A percentile compares a stretch with the other conserved stretches of the same genome.
phyloP scores from a whole-genome alignment of 495 filamentous ascomycete species.

The Viridothelium virens region DNA sequence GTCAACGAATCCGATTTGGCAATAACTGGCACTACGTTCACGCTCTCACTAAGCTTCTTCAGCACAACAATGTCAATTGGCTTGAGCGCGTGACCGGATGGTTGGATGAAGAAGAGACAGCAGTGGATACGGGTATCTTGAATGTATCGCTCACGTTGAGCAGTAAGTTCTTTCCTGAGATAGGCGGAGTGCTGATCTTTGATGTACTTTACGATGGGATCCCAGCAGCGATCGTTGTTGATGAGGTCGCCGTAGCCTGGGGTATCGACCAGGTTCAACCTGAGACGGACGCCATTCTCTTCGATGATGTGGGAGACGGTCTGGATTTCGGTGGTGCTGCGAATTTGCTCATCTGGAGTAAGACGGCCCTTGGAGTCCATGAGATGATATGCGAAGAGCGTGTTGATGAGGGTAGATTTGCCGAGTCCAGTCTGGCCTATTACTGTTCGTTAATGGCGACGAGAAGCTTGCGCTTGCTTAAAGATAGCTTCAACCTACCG shows the following conservation, averaged over 20 bases:
- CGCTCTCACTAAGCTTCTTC: conserved; percentile 97
- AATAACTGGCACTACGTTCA: conserved; percentile 98
- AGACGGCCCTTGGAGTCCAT: conserved; percentile 97
- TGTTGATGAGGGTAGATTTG: conserved; percentile 99
- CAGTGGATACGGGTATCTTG: conserved; percentile 99
- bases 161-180: conserved; percentile 98
- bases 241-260: conserved; percentile 75
- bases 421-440: conserved; percentile 95
- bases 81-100: conserved; percentile 93
- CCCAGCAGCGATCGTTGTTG: conserved; percentile 80
- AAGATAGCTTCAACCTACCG: conserved; percentile 54
- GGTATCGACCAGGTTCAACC: conserved; percentile 73
- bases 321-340: conserved; percentile 95
- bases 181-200: conserved; percentile 99
- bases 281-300: conserved; percentile 79
- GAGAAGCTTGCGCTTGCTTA: not conserved
- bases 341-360: conserved; percentile 82
- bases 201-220: conserved; percentile 99
- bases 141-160: conserved; percentile 97
- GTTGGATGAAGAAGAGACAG: conserved; percentile 99
- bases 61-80: conserved; percentile 99
- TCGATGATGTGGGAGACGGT: conserved; percentile 97
- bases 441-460: conserved; percentile 3
- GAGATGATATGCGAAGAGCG: conserved; percentile 98
- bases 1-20: conserved; percentile 97